Percentiles rank a stretch among this genome's conserved stretches.
phyloP scores from a whole-genome alignment of 1,284 basidiomycete species.

The Acaromyces ingoldii region DNA sequence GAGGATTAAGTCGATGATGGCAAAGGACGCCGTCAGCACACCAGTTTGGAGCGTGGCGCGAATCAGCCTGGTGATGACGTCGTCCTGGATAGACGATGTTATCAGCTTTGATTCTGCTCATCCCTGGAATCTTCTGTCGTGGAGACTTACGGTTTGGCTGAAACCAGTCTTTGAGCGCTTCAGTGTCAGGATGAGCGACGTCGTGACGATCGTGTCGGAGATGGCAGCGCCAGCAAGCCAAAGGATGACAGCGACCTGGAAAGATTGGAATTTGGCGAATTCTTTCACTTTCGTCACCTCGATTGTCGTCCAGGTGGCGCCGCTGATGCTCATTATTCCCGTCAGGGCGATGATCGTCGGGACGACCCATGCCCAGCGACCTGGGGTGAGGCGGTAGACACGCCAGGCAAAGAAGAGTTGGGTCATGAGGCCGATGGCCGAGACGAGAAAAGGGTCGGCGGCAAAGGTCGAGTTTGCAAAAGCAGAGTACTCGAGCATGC shows the following conservation, averaged over 20 bases:
- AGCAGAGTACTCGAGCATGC: constrained; percentile 26
- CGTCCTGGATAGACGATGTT: too few species aligned
- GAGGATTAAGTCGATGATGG: constrained; percentile 37
- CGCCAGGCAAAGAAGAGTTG: constrained; percentile 48
- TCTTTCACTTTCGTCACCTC: constrained; percentile 34
- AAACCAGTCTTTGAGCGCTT: constrained; percentile 43
- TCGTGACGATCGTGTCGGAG: constrained; percentile 39
- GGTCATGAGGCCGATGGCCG: constrained; percentile 35
- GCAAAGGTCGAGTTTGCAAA: constrained; percentile 26
- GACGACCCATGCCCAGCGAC: constrained; percentile 17
- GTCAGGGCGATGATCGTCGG: constrained; percentile 24
- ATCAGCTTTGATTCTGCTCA: too few species aligned
- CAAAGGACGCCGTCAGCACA: constrained; percentile 35
- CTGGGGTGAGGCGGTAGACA: constrained; percentile 30
- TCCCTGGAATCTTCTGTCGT: too few species aligned
- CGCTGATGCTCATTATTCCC: constrained; percentile 24
- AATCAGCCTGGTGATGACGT: constrained; percentile 43
- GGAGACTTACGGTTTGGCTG: too few species aligned
- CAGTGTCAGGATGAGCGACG: constrained; percentile 34
- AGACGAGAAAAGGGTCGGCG: constrained; percentile 37
- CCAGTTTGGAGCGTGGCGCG: constrained; percentile 42
- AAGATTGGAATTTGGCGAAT: constrained; percentile 37
- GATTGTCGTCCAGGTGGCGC: constrained; percentile 36
- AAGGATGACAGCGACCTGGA: constrained; percentile 42
- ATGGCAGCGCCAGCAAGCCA: constrained; percentile 41